Conservation (phyloP, 768 basidiomycete genomes). For the Strobilomyces confusus region DNA sequence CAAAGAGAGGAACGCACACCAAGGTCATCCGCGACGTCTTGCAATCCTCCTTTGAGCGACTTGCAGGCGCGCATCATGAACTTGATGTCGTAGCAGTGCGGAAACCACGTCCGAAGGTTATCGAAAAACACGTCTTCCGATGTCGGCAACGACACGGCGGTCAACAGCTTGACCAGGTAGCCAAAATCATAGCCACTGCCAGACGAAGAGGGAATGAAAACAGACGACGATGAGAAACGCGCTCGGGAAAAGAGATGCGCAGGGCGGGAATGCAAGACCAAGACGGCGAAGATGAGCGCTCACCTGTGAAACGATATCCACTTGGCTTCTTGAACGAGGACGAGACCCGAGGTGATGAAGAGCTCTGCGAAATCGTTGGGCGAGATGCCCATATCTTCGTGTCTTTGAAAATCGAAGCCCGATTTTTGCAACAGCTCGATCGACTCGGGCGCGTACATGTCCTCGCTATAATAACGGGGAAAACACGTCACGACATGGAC, state of each 20-base stretch:
- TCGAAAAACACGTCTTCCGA: slow-evolving; percentile 90
- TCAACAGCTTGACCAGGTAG: slow-evolving; percentile 93
- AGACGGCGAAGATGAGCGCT: slow-evolving; percentile 20
- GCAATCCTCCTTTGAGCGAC: slow-evolving; percentile 78
- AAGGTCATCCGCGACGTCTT: slow-evolving; percentile 94
- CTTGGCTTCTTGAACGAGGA: slow-evolving; percentile 80
- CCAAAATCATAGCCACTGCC: slow-evolving; percentile 97
- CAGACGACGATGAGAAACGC: neutral
- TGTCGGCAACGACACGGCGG: slow-evolving; percentile 79
- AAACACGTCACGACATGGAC: neutral
- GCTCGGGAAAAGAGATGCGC: neutral
- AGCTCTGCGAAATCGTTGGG: slow-evolving; percentile 96
- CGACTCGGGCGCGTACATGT: slow-evolving; percentile 98
- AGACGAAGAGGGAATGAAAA: neutral
- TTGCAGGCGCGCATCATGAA: slow-evolving; percentile 90
- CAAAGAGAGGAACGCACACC: slow-evolving; percentile 56
- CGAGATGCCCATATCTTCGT: slow-evolving; percentile 86
- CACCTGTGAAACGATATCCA: slow-evolving; percentile 99
- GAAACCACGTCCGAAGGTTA: slow-evolving; percentile 87
- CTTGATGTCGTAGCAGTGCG: slow-evolving; percentile 96
- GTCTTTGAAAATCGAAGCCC: slow-evolving; percentile 92
- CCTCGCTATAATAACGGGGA: slow-evolving; percentile 54
- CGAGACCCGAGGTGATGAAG: slow-evolving; percentile 94
- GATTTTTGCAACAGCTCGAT: slow-evolving; percentile 92
- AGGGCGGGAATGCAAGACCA: neutral